Percentiles rank a stretch among this genome's conserved stretches.
Evolutionary conservation across 352 stramenopile genomes (phyloP).

Genomic region (Phytopythium oedochilum): DNA sequence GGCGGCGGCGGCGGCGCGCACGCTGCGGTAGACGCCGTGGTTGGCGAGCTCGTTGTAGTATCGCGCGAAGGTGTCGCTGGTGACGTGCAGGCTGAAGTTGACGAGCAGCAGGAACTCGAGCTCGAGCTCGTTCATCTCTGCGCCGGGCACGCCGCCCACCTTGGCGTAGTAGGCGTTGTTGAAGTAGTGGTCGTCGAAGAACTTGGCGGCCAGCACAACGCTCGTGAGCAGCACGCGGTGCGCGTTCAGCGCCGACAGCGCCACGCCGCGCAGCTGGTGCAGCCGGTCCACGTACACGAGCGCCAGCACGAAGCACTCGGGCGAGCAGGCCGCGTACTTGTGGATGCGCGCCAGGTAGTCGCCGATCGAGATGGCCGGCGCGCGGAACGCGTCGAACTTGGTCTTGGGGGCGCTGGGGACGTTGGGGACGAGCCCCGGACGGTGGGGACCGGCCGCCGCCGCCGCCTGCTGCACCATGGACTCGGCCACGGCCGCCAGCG

Average conservation of each 20-base stretch:
- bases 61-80: conserved; percentile 82
- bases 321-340: conserved; percentile 98
- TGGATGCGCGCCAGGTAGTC: conserved; percentile 92
- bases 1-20: conserved; percentile 27
- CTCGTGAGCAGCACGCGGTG: conserved; percentile 97
- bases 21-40: conserved; percentile 74
- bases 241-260: conserved; percentile 97
- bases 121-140: conserved; percentile 97
- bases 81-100: conserved; percentile 97
- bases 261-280: conserved; percentile 95
- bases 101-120: conserved; percentile 97
- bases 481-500: conserved; percentile 69
- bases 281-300: conserved; percentile 99
- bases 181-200: conserved; percentile 99
- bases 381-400: conserved; percentile 85
- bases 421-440: too few species aligned
- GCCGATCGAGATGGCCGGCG: conserved; percentile 73
- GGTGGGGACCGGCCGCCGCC: too few species aligned
- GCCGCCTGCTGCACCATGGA: conserved; percentile 73
- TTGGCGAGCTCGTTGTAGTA: conserved; percentile 91
- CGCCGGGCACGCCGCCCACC: conserved; percentile 89
- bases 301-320: conserved; percentile 98
- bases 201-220: conserved; percentile 98
- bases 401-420: too few species aligned
- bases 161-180: conserved; percentile 99